Conservation (phyloP, 2,329 filamentous ascomycete genomes). For the Colletotrichum tropicale region DNA sequence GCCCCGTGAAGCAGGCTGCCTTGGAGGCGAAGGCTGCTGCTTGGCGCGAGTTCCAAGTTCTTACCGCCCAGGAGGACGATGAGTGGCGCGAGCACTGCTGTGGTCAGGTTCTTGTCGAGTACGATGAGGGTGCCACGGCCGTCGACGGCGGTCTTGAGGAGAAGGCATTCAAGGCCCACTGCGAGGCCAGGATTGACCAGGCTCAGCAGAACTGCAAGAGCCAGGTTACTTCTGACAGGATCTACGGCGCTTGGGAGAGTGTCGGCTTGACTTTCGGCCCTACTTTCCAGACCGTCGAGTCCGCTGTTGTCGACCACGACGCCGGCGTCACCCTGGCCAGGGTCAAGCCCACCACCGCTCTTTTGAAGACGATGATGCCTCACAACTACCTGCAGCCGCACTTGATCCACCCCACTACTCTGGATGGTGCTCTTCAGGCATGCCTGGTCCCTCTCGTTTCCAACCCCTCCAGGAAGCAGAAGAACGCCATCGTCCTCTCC, state of each 20-base stretch:
- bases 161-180: not conserved
- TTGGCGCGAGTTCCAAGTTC: not conserved
- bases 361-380: constrained; percentile 12
- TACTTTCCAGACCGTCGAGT: constrained; percentile 18
- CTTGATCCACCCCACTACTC: constrained; percentile 16
- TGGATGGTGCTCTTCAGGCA: constrained; percentile 16
- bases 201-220: not conserved
- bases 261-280: constrained; percentile 22
- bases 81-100: not conserved
- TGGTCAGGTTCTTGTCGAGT: not conserved
- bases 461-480: not conserved
- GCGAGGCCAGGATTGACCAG: not conserved
- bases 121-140: not conserved
- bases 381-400: constrained; percentile 7
- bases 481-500: constrained; percentile 6
- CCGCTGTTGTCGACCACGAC: constrained; percentile 7
- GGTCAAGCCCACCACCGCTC: not conserved
- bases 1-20: not conserved
- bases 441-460: constrained; percentile 4
- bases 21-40: not conserved
- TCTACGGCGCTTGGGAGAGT: constrained; percentile 20
- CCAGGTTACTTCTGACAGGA: not conserved
- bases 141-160: not conserved
- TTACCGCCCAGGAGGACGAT: not conserved
- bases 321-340: not conserved